A percentile compares a stretch with the other conserved stretches of the same genome.
phyloP scores from a whole-genome alignment of 306 rosid species.

The Rosa rugosa region DNA sequence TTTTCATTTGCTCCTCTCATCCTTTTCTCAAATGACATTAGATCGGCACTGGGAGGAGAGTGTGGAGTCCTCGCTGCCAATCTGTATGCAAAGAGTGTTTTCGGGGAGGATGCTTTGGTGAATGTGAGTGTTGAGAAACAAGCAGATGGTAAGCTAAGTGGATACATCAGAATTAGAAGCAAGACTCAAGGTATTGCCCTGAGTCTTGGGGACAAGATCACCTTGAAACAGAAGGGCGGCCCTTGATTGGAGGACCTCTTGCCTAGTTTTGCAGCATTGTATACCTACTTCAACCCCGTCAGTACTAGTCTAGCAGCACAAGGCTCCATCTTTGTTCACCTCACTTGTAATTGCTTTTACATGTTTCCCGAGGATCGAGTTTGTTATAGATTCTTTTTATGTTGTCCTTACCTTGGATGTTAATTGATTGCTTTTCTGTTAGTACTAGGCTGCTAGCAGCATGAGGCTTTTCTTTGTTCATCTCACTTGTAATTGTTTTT shows the following conservation, averaged over 20 bases:
- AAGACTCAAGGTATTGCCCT: slow-evolving; percentile 99
- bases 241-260: slow-evolving; percentile 34
- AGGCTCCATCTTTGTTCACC: not conserved
- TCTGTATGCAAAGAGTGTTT: slow-evolving; percentile 93
- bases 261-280: slow-evolving; percentile 21
- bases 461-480: not conserved
- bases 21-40: slow-evolving; percentile 30
- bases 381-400: not conserved
- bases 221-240: slow-evolving; percentile 94
- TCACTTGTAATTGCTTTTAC: not conserved
- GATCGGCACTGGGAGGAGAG: slow-evolving; percentile 95
- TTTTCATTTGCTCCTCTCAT: slow-evolving; percentile 18
- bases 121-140: slow-evolving; percentile 95
- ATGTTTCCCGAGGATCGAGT: not conserved
- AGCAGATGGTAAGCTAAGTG: slow-evolving; percentile 80
- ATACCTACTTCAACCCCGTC: not conserved
- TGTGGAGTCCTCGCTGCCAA: slow-evolving; percentile 98
- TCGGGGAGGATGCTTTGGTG: slow-evolving; percentile 97
- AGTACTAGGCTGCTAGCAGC: slow-evolving; percentile 18
- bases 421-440: not conserved
- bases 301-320: not conserved
- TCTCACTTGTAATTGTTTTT: not conserved
- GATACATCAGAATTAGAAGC: slow-evolving; percentile 98
- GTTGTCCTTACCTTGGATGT: slow-evolving; percentile 59
- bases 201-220: slow-evolving; percentile 97